Conservation (phyloP, 2,329 filamentous ascomycete species). For the Esteya vermicola region DNA sequence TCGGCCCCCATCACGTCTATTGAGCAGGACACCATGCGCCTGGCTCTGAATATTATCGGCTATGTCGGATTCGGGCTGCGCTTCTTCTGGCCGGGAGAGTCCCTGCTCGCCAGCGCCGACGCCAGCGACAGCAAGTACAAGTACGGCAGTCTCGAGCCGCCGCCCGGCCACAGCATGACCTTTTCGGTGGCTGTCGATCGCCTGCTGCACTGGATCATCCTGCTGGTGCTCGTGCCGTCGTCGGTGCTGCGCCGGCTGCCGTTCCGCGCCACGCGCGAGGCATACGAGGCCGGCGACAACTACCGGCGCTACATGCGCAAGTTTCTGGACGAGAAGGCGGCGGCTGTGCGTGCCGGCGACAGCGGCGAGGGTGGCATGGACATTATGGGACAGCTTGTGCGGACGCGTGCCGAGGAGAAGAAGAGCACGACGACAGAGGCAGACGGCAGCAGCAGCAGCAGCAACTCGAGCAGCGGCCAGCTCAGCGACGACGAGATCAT, state of each 20-base stretch:
- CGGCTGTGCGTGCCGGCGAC: slow-evolving; percentile 19
- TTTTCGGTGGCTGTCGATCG: slow-evolving; percentile 49
- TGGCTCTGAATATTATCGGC: slow-evolving; percentile 42
- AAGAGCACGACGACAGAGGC: too few species aligned
- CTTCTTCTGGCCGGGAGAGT: slow-evolving; percentile 49
- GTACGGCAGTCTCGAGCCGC: slow-evolving; percentile 30
- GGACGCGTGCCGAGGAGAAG: slow-evolving; percentile 23
- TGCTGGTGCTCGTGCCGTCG: slow-evolving; percentile 43
- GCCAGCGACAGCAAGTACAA: slow-evolving; percentile 22
- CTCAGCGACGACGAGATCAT: slow-evolving; percentile 52
- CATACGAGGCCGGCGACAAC: slow-evolving; percentile 42
- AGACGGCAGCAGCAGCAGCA: too few species aligned
- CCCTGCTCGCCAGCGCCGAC: slow-evolving; percentile 27
- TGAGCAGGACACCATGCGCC: slow-evolving; percentile 51
- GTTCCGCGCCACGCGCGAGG: slow-evolving; percentile 33
- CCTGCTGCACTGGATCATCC: slow-evolving; percentile 48
- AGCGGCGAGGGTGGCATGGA: slow-evolving; percentile 31
- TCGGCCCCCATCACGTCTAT: slow-evolving; percentile 36
- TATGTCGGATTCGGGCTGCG: slow-evolving; percentile 58
- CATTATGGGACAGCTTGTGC: slow-evolving; percentile 35
- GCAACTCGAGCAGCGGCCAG: slow-evolving; percentile 7
- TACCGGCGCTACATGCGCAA: slow-evolving; percentile 58
- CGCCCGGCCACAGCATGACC: slow-evolving; percentile 44
- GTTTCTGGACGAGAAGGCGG: slow-evolving; percentile 46
- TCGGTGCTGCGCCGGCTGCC: slow-evolving; percentile 40